phyloP scores from a whole-genome alignment of 2,329 filamentous ascomycete species.

The Xenoacremonium recifei region DNA sequence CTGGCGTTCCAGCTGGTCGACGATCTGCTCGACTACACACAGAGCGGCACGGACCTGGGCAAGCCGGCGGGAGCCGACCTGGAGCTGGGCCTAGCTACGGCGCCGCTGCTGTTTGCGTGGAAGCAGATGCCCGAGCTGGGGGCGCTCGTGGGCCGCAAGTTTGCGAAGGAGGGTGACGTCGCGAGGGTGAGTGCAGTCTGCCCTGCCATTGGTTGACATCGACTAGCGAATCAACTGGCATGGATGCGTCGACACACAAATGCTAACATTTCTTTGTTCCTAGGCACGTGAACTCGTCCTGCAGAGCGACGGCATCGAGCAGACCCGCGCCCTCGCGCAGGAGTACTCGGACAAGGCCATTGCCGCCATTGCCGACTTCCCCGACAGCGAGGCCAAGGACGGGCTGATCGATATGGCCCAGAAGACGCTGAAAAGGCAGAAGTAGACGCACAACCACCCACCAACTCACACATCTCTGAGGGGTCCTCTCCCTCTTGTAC shows the following conservation, averaged over 20 bases:
- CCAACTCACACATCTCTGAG: too few species aligned
- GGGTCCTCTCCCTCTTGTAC: conserved; percentile 16
- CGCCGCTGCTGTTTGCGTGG: conserved; percentile 94
- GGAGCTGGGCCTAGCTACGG: conserved; percentile 89
- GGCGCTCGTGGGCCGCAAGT: conserved; percentile 87
- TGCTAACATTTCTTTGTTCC: too few species aligned
- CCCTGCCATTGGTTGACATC: background rate
- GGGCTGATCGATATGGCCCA: conserved; percentile 91
- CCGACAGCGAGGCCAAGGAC: conserved; percentile 90
- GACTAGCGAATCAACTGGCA: background rate
- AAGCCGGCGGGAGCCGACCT: conserved; percentile 95
- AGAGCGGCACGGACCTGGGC: conserved; percentile 78
- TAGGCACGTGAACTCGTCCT: conserved; percentile 86
- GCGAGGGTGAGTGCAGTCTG: conserved; percentile 60
- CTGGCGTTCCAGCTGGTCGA: conserved; percentile 97
- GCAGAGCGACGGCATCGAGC: conserved; percentile 82
- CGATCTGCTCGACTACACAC: conserved; percentile 96
- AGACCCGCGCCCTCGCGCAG: conserved; percentile 85
- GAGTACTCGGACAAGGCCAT: conserved; percentile 89
- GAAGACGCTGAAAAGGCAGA: conserved; percentile 86
- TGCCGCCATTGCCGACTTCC: conserved; percentile 78
- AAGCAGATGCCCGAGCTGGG: conserved; percentile 83
- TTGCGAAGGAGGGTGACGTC: conserved; percentile 80
- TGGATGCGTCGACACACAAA: conserved; percentile 1
- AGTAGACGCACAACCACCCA: too few species aligned